Percentiles rank a stretch among this genome's conserved stretches.
Evolutionary conservation across 2,329 filamentous ascomycete genomes (phyloP).

Genomic region (Pyrenochaeta sp.): DNA sequence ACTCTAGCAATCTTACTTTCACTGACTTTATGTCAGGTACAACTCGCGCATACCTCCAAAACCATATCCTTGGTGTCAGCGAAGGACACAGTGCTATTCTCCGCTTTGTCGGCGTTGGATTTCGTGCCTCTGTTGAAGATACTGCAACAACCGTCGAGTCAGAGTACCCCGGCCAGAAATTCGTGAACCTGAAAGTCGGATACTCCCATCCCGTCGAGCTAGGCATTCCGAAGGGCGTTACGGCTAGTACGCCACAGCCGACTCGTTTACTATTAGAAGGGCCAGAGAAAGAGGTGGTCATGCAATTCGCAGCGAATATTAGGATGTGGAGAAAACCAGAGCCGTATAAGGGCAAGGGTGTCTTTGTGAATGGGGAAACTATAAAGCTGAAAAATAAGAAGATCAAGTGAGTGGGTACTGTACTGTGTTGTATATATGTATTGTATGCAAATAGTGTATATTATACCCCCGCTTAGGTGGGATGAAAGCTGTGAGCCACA

Average conservation of each 20-base stretch:
- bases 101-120: conserved; percentile 92
- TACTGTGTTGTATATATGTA: conserved; percentile 24
- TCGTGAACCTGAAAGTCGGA: conserved; percentile 92
- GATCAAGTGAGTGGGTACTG: conserved; percentile 53
- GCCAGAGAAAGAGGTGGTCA: conserved; percentile 83
- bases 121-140: conserved; percentile 85
- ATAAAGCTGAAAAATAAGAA: conserved; percentile 97
- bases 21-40: conserved; percentile 68
- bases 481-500: too few relatives aligned
- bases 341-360: conserved; percentile 99
- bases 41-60: conserved; percentile 86
- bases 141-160: conserved; percentile 72
- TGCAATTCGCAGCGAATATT: conserved; percentile 90
- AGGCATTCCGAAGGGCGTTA: conserved; percentile 81
- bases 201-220: conserved; percentile 96
- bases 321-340: conserved; percentile 89
- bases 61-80: conserved; percentile 90
- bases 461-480: conserved; percentile 11
- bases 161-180: conserved; percentile 82
- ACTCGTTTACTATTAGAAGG: conserved; percentile 92
- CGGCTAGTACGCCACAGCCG: conserved; percentile 86
- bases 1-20: conserved; percentile 7
- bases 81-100: conserved; percentile 96
- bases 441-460: conserved; percentile 30
- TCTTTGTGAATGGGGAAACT: conserved; percentile 97